phyloP scores from a whole-genome alignment of 1,139 yeast species.

The Suhomyces anneliseae region DNA sequence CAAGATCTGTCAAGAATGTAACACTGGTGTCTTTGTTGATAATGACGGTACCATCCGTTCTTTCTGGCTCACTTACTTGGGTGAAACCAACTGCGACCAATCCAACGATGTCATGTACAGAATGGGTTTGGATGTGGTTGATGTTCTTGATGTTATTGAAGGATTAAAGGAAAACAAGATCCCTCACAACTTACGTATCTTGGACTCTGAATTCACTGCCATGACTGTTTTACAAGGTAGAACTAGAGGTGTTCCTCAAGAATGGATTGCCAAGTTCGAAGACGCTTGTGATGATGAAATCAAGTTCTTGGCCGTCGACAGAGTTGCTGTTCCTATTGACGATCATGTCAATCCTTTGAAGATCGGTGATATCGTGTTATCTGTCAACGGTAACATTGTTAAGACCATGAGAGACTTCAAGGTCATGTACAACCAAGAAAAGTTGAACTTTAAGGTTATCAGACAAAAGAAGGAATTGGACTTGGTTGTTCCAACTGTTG shows the following conservation, averaged over 20 bases:
- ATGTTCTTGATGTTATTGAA: conserved; percentile 57
- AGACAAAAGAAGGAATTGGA: conserved; percentile 53
- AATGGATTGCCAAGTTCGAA: conserved; percentile 75
- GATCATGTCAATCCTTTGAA: conserved; percentile 33
- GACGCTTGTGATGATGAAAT: conserved; percentile 58
- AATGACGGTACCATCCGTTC: conserved; percentile 78
- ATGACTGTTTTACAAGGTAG: conserved; percentile 75
- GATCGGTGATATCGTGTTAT: conserved; percentile 71
- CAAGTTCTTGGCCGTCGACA: conserved; percentile 69
- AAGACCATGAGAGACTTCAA: conserved; percentile 68
- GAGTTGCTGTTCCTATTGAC: conserved; percentile 53
- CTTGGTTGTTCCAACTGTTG: conserved; percentile 62
- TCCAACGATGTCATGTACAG: conserved; percentile 63
- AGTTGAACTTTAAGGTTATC: conserved; percentile 60
- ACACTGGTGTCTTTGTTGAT: conserved; percentile 79
- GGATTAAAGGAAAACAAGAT: conserved; percentile 50
- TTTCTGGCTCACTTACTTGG: conserved; percentile 79
- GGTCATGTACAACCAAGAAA: conserved; percentile 48
- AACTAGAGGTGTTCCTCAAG: conserved; percentile 80
- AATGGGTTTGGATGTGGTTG: conserved; percentile 79
- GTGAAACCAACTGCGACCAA: conserved; percentile 53
- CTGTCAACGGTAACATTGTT: conserved; percentile 65
- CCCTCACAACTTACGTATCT: conserved; percentile 60
- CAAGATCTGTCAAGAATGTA: conserved; percentile 70
- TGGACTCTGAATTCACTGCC: conserved; percentile 77